Percentiles rank a stretch among this genome's conserved stretches.
Evolutionary conservation across 1,284 basidiomycete genomes (phyloP).

Genomic region (Rhizoctonia solani): DNA sequence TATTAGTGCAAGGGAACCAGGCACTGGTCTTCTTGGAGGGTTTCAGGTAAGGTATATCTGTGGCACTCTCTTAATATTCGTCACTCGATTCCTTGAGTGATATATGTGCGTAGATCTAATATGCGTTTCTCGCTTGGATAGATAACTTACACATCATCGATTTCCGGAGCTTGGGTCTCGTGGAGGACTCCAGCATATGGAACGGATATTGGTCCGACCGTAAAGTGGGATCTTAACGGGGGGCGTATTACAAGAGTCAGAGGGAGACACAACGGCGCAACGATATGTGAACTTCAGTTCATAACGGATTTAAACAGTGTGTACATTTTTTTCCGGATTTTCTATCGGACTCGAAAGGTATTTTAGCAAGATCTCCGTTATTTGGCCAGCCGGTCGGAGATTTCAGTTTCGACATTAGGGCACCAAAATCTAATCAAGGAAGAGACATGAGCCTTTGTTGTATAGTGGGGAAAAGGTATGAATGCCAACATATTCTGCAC

Average conservation of each 20-base stretch:
- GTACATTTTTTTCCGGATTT: background rate
- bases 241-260: background rate
- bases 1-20: background rate
- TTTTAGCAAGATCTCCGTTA: background rate
- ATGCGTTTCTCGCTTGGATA: background rate
- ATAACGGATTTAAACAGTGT: background rate
- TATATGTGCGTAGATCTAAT: background rate
- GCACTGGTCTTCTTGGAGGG: background rate
- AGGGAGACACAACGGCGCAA: background rate
- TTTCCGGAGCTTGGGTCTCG: background rate
- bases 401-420: background rate
- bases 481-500: background rate
- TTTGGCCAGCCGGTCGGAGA: background rate
- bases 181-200: background rate
- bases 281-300: background rate
- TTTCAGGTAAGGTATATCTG: background rate
- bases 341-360: background rate
- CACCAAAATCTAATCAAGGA: background rate
- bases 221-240: background rate
- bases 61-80: background rate
- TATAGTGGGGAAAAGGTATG: constrained; percentile 1
- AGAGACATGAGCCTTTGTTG: background rate
- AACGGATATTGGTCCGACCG: background rate
- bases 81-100: too few species aligned
- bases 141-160: background rate